Base-by-base conservation (phyloP, 2,329 filamentous ascomycete species). In the Nigrograna mackinnonii region DNA sequence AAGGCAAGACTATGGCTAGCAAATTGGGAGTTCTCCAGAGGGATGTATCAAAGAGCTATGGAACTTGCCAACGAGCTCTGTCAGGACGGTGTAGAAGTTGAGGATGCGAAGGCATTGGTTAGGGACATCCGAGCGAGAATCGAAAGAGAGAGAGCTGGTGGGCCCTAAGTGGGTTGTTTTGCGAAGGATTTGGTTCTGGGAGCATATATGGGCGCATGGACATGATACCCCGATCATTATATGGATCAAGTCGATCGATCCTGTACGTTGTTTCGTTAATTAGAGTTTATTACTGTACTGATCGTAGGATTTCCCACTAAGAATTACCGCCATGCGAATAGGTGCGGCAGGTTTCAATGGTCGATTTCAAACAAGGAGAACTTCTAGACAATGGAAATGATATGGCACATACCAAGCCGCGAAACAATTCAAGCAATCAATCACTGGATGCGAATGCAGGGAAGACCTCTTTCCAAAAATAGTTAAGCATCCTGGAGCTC, bases 1-100 rank as follows among this genome's bases (percentile, higher is more conserved):
- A 95, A 91, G 62, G 94, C 94, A 5, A 81, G 94, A 17, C 83
- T 96, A 77, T 99, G 94, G 94, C 81, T 99, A 43, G 94, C 94
- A 13, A 83, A 84, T 42, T 87, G 85, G 72, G 87, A 90, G 11
- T 87, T 95, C 72, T 79, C 82, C 26, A 81, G 80, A 9, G 84
- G 84, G 28, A 90, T 96, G 66, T 89, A 89, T 57, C 76, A 79
- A 22, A 80, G 87, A 16, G 89, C 90, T 4, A 87, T 87, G 70
- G 83, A 89, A 49, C 73, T 97, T 31, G 91, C 91, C 1, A 90
- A 86, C 47, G 94, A 99, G 70, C 75, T 99, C 34, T 96, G 91
- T 65, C 90, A 96, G 69, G 94, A 99, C 68, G 94, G 94, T 0
- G 85, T 95, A 19, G 94, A 97, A 69, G 90, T 97, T 2, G 94